These are phyloP conservation scores for Isochrysis galbana DNA, from an alignment of 78 protist species.

Conservation along the genomic window DNA sequence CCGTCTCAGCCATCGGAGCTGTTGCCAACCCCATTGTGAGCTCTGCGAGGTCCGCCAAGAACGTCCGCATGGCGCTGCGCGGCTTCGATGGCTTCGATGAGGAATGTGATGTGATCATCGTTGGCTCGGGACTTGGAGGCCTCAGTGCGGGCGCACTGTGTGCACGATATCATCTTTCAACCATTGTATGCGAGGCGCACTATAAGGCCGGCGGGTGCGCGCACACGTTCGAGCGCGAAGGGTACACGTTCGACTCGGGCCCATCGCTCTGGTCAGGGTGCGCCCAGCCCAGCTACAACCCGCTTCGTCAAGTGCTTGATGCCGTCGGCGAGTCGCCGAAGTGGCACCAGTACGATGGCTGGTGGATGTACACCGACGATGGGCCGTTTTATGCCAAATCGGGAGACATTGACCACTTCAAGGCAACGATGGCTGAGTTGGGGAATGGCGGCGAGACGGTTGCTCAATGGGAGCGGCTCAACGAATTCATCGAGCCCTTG, in stretches of 20 bases:
- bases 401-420: background rate
- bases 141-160: background rate
- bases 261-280: constrained; percentile 32
- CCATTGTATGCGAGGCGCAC: background rate
- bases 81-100: background rate
- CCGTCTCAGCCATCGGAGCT: too few relatives aligned
- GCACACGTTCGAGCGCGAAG: background rate
- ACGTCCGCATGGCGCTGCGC: too few relatives aligned
- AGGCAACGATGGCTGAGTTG: background rate
- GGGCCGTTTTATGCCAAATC: background rate
- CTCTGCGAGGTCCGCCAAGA: too few relatives aligned
- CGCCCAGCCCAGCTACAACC: constrained; percentile 30
- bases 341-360: constrained; percentile 37
- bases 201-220: background rate
- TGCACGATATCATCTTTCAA: background rate
- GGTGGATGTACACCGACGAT: constrained; percentile 25
- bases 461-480: background rate
- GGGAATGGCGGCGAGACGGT: background rate
- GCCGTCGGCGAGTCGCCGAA: constrained; percentile 16
- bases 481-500: background rate
- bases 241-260: constrained; percentile 35
- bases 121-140: constrained; percentile 36
- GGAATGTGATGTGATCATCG: background rate
- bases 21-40: too few relatives aligned
- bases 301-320: constrained; percentile 41